Percentiles rank a stretch among this genome's conserved stretches.
These are phyloP conservation scores for Trametes villosa DNA, from an alignment of 768 basidiomycete species.

Conservation along the genomic window DNA sequence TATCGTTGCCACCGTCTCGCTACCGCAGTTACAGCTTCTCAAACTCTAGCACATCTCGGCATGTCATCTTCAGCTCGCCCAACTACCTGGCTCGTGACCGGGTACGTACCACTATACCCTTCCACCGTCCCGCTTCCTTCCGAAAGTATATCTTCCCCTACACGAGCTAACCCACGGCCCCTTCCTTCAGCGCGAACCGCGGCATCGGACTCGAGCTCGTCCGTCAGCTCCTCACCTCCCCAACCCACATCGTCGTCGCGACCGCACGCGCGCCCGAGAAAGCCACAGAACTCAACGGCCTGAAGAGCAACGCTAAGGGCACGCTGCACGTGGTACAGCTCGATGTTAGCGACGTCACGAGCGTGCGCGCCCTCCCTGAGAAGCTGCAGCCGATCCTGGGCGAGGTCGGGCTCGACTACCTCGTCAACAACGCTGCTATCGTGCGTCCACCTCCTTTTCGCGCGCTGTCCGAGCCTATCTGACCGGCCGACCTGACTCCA, in stretches of 20 bases:
- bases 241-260: constrained; percentile 34
- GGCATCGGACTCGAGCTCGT: constrained; percentile 38
- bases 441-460: background rate
- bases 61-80: too few species aligned
- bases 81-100: constrained; percentile 1
- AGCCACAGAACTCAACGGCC: constrained; percentile 27
- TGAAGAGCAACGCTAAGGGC: constrained; percentile 29
- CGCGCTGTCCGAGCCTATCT: background rate
- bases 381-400: constrained; percentile 22
- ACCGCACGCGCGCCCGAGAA: constrained; percentile 33
- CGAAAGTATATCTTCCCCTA: too few species aligned
- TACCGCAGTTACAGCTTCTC: too few species aligned
- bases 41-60: too few species aligned
- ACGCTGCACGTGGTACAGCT: constrained; percentile 38
- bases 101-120: background rate
- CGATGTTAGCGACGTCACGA: constrained; percentile 33
- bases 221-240: constrained; percentile 28
- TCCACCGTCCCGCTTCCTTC: background rate
- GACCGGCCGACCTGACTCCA: background rate
- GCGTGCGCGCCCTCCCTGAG: constrained; percentile 31
- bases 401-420: background rate
- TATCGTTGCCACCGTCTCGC: too few species aligned
- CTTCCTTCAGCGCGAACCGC: constrained; percentile 31
- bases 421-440: background rate
- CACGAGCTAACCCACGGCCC: background rate